Evolutionary conservation across 495 filamentous ascomycete species (phyloP), one percentile per base, ranked within the genome.

Genomic region (Margaritispora aquatica): DNA sequence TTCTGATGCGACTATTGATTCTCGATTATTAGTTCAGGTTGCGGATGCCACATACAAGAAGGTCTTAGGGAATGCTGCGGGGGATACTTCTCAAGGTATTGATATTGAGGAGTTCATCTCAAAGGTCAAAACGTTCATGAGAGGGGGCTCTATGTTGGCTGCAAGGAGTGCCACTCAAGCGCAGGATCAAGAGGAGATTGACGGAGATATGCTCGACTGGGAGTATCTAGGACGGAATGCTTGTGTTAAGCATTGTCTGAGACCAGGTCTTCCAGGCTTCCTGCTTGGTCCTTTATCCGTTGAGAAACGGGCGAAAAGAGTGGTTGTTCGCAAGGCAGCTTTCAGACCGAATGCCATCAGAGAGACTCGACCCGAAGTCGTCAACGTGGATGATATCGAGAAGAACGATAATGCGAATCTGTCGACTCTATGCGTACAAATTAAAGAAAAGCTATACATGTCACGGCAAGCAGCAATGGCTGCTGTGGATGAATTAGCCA

Each of bases 71-170:
- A 74, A 91, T 10, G 85, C 85, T 2, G 73, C 87, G 1, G 93
- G 92, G 8, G 84, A 86, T 57, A 66, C 77, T 3, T 78, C 79
- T 7, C 81, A 84, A 31, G 88, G 91, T 2, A 75, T 98, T 23
- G 95, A 98, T 65, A 80, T 95, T 0, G 93, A 97, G 62, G 90
- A 96, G 60, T 97, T 97, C 66, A 86, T 97, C 9, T 88, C 88
- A 0, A 96, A 95, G 69, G 93, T 88, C 68, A 89, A 95, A 49
- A 80, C 79, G 1, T 97, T 86, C 68, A 98, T 98, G 95, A 80
- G 83, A 15, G 60, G 70, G 8, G 74, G 74, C 1, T 73, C 76
- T 34, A 69, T 69, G 1, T 68, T 74, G 27, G 58, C 66, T 31
- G 64, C 73, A 4, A 62, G 64, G 2, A 62, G 75, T 4, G 69